A percentile compares a stretch with the other conserved stretches of the same genome.
Conservation (phyloP, 306 rosid genomes). For the Pterocarpus macrocarpus region DNA sequence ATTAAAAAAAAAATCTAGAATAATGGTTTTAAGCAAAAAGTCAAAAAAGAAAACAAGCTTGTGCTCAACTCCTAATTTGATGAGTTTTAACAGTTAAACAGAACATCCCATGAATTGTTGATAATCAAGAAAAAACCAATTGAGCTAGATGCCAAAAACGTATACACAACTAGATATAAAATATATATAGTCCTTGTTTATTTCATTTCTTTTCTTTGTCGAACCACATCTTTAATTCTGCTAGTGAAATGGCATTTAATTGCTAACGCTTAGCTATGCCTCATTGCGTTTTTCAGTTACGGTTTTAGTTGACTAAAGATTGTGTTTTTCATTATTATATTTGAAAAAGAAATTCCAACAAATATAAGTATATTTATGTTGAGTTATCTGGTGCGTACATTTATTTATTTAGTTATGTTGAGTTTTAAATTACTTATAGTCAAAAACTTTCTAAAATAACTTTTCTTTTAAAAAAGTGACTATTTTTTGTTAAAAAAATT, state of each 20-base stretch:
- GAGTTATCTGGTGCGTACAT: no score
- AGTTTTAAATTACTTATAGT: no score
- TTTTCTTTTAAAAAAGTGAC: no score
- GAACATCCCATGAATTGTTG: neutral
- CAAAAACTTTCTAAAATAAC: no score
- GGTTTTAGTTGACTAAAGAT: neutral
- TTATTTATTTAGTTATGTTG: no score
- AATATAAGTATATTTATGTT: no score
- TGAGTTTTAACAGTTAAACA: neutral
- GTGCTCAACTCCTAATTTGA: neutral
- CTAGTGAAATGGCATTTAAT: neutral
- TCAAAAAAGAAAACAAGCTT: neutral
- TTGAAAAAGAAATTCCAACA: no score
- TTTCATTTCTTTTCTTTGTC: neutral
- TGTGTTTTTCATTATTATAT: neutral
- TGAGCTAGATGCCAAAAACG: neutral
- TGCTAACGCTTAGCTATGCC: neutral
- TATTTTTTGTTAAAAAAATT: no score
- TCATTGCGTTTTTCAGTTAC: no score
- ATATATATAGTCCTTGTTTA: neutral
- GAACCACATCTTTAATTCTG: neutral
- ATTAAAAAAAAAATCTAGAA: neutral
- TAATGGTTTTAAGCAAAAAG: neutral
- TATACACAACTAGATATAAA: neutral
- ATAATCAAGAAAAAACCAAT: no score